Conservation (phyloP, 73 alveolate genomes). For the Uronychia binucleata region DNA sequence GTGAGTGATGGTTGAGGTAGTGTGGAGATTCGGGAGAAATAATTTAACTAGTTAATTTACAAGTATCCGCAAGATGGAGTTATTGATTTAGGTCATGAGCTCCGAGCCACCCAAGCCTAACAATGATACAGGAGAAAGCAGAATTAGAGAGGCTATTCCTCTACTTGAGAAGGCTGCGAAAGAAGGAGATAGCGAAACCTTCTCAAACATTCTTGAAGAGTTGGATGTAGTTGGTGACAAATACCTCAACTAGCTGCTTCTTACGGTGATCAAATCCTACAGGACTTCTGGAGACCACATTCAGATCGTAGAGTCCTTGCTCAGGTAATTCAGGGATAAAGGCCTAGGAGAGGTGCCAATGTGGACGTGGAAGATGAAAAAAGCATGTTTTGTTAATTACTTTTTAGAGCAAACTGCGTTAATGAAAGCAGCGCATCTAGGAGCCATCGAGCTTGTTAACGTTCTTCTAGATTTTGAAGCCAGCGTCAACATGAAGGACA, state of each 20-base stretch:
- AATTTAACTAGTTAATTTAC: no score
- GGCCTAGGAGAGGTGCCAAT: background rate
- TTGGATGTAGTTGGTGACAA: background rate
- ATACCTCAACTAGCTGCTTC: background rate
- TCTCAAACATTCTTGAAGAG: background rate
- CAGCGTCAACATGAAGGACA: slow-evolving; percentile 43
- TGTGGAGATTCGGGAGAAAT: no score
- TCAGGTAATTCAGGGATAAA: background rate
- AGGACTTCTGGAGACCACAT: background rate
- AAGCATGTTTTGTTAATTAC: background rate
- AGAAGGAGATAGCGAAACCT: background rate
- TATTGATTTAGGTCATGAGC: no score
- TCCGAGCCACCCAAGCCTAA: no score
- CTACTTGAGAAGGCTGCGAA: background rate
- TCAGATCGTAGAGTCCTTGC: background rate
- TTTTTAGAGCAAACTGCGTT: slow-evolving; percentile 27
- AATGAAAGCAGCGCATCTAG: slow-evolving; percentile 57
- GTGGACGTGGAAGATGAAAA: background rate
- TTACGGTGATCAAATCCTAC: background rate
- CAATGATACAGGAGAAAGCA: background rate
- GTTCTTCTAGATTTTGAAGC: slow-evolving; percentile 26
- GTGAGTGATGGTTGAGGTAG: no score
- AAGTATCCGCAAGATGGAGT: no score
- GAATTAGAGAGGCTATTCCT: background rate
- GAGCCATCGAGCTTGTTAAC: slow-evolving; percentile 43